Evolutionary conservation across 2,329 filamentous ascomycete genomes (phyloP).

Genomic region (Cladosporium sp.): DNA sequence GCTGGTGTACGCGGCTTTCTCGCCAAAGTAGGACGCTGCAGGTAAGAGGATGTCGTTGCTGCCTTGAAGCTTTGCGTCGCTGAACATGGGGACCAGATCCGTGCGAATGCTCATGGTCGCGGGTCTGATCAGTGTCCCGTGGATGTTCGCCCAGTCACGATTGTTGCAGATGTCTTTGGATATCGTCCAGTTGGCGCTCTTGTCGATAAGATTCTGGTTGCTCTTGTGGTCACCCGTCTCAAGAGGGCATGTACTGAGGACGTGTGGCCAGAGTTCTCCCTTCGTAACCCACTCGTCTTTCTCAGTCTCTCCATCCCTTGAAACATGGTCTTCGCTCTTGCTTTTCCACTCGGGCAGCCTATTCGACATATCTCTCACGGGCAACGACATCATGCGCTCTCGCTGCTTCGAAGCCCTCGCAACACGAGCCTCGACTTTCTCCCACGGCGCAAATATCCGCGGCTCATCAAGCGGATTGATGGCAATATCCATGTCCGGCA

Average conservation of each 20-base stretch:
- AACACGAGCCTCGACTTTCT: conserved; percentile 43
- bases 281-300: background rate
- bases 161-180: conserved; percentile 37
- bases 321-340: background rate
- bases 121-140: conserved; percentile 41
- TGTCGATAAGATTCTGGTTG: background rate
- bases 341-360: background rate
- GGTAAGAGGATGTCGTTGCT: conserved; percentile 46
- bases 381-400: background rate
- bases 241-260: conserved; percentile 2
- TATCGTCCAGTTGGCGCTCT: conserved; percentile 2
- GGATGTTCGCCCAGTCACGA: conserved; percentile 34
- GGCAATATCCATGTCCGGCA: conserved; percentile 54
- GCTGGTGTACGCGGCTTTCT: conserved; percentile 29
- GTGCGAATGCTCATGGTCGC: conserved; percentile 33
- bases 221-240: background rate
- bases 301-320: too few species aligned
- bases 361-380: background rate
- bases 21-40: conserved; percentile 39
- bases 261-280: background rate
- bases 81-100: conserved; percentile 40
- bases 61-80: conserved; percentile 39
- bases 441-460: conserved; percentile 50
- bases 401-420: background rate
- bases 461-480: conserved; percentile 53